These are phyloP conservation scores for Calonectria crousiana DNA, from an alignment of 2,329 filamentous ascomycete genomes.

Conservation along the genomic window DNA sequence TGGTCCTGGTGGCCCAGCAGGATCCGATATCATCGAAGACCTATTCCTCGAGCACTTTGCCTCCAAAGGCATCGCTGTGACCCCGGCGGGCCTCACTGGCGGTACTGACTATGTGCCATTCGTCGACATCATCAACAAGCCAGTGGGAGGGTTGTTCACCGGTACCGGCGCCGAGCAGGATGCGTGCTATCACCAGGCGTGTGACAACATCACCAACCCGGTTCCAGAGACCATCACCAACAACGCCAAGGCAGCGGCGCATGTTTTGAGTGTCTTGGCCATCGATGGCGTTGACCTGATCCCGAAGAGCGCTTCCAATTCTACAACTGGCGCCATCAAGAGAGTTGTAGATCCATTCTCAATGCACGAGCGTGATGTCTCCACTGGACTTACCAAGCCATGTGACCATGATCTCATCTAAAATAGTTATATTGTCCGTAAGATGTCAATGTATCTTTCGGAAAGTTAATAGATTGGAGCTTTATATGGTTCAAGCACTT, in stretches of 20 bases:
- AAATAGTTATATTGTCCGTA: not conserved
- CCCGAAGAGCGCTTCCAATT: conserved; percentile 37
- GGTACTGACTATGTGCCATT: conserved; percentile 74
- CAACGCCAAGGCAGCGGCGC: conserved; percentile 58
- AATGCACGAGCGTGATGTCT: conserved; percentile 36
- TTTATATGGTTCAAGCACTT: not conserved
- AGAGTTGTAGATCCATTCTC: conserved; percentile 33
- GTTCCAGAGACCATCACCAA: conserved; percentile 49
- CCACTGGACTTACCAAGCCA: conserved; percentile 27
- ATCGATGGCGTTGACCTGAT: conserved; percentile 39
- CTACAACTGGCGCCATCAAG: conserved; percentile 32
- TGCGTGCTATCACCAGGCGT: conserved; percentile 50
- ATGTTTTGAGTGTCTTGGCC: conserved; percentile 50
- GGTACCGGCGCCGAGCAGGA: conserved; percentile 52
- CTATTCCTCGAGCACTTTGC: conserved; percentile 50
- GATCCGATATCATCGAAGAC: conserved; percentile 49
- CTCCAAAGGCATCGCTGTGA: conserved; percentile 48
- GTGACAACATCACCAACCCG: conserved; percentile 54
- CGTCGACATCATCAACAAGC: conserved; percentile 63
- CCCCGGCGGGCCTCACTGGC: conserved; percentile 49
- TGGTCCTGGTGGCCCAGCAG: conserved; percentile 50
- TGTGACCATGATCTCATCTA: conserved; percentile 44
- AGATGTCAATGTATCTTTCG: not conserved
- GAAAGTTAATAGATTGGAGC: not conserved
- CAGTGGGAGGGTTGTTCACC: conserved; percentile 69